These are phyloP conservation scores for Casaregolazyma lundiana DNA, from an alignment of 1,139 yeast genomes.

Conservation along the genomic window DNA sequence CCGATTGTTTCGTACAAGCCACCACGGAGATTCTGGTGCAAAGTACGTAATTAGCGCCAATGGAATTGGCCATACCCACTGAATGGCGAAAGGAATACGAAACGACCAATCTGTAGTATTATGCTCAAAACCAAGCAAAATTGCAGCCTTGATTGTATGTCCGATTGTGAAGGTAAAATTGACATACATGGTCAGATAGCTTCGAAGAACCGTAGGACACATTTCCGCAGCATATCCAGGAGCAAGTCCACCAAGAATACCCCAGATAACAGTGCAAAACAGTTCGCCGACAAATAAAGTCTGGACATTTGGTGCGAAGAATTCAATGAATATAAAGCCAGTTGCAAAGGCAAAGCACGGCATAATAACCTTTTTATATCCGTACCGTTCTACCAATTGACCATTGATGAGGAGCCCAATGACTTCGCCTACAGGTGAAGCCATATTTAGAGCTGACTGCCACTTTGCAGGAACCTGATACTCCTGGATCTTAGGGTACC, in stretches of 20 bases:
- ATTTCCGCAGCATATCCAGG: conserved; percentile 44
- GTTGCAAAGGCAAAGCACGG: conserved; percentile 31
- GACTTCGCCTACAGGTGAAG: conserved; percentile 35
- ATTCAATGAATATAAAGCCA: conserved; percentile 39
- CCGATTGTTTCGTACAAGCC: conserved; percentile 40
- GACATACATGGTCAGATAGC: conserved; percentile 40
- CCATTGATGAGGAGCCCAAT: conserved; percentile 41
- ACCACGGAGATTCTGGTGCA: conserved; percentile 56
- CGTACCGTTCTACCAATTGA: conserved; percentile 38
- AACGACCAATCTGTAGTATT: conserved; percentile 34
- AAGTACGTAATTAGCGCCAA: conserved; percentile 42
- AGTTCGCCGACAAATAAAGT: conserved; percentile 40
- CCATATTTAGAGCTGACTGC: conserved; percentile 41
- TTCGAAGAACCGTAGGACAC: conserved; percentile 41
- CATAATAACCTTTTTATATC: conserved; percentile 40
- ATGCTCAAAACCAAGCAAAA: conserved; percentile 35
- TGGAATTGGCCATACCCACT: conserved; percentile 63
- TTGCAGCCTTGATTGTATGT: conserved; percentile 40
- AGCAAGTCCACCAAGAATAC: conserved; percentile 41
- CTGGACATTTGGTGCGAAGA: conserved; percentile 38
- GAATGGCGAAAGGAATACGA: conserved; percentile 48
- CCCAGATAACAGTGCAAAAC: conserved; percentile 44
- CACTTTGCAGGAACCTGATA: conserved; percentile 40
- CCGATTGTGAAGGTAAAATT: conserved; percentile 45
- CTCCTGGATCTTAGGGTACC: conserved; percentile 25